Evolutionary conservation across 2,329 filamentous ascomycete genomes (phyloP), one percentile per base, ranked within the genome.

Genomic region (Mycosphaerelloides madeirae): DNA sequence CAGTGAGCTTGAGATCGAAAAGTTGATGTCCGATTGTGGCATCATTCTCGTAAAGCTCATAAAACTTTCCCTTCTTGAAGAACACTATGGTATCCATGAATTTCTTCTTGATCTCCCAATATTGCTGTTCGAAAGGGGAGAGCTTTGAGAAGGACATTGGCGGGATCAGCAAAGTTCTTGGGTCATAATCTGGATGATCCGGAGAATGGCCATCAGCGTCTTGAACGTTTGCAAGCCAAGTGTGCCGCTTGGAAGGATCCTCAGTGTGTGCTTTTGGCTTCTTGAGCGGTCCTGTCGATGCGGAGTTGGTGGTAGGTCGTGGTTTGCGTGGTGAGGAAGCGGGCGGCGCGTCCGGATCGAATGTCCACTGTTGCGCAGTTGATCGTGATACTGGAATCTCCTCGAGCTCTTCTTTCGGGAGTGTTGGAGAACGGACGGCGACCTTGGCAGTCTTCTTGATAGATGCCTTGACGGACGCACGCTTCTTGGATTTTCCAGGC

Each of bases 21-120:
- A 96, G 75, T 65, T 97, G 93, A 63, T 98, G 90, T 3, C 93
- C 93, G 44, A 97, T 84, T 0, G 91, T 95, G 4, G 93, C 93
- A 67, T 98, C 93, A 49, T 96, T 95, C 65, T 98, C 93, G 61
- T 97, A 98, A 0, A 98, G 76, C 65, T 98, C 93, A 63, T 96
- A 98, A 68, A 98, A 98, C 60, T 98, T 98, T 60, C 93, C 93
- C 74, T 98, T 98, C 69, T 97, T 98, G 81, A 98, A 98, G 69
- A 98, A 98, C 13, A 98, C 91, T 35, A 98, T 84, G 0, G 90
- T 96, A 55, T 96, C 89, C 86, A 87, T 97, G 54, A 94, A 87
- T 58, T 96, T 96, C 66, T 90, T 86, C 71, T 98, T 98, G 67
- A 98, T 97, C 60, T 95, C 88, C 93, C 93, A 98, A 65, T 98